A percentile compares a stretch with the other conserved stretches of the same genome.
Conservation (phyloP, 2,329 filamentous ascomycete genomes). For the Lecanicillium sp. region DNA sequence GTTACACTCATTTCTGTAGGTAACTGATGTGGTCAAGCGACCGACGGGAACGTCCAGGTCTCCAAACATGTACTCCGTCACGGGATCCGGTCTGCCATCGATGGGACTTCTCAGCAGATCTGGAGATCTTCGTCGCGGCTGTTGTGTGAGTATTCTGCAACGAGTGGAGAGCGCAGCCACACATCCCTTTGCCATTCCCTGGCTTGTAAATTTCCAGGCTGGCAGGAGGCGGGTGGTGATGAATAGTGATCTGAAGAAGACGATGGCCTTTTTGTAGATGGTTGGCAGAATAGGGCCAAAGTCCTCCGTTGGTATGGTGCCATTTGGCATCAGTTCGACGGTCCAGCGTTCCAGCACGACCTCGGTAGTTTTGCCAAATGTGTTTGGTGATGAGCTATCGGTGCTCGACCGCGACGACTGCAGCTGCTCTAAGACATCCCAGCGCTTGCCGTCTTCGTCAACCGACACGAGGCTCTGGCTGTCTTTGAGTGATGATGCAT, state of each 20-base stretch:
- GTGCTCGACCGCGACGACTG: constrained; percentile 54
- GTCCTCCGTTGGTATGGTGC: constrained; percentile 47
- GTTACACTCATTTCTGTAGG: constrained; percentile 81
- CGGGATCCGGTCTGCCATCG: constrained; percentile 35
- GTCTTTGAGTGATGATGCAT: constrained; percentile 69
- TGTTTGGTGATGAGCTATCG: constrained; percentile 37
- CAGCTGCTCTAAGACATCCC: constrained; percentile 83
- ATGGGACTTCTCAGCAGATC: constrained; percentile 56
- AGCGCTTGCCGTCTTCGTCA: constrained; percentile 85
- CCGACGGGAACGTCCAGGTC: constrained; percentile 83
- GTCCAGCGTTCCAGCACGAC: constrained; percentile 89
- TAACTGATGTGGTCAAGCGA: constrained; percentile 72
- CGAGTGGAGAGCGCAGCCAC: constrained; percentile 64
- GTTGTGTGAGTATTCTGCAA: constrained; percentile 69
- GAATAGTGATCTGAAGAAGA: constrained; percentile 86
- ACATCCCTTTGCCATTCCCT: constrained; percentile 65
- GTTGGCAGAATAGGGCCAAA: constrained; percentile 67
- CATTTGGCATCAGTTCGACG: constrained; percentile 61
- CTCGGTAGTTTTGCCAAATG: constrained; percentile 53
- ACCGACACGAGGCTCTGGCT: constrained; percentile 83
- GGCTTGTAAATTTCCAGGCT: constrained; percentile 74
- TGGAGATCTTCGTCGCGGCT: constrained; percentile 45
- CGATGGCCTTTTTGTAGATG: constrained; percentile 94
- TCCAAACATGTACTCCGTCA: constrained; percentile 73
- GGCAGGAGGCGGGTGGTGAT: constrained; percentile 77